Evolutionary conservation across 164 flowering plant species (phyloP), one percentile per base, ranked within the genome.

Genomic region (Vitis cinerea): DNA sequence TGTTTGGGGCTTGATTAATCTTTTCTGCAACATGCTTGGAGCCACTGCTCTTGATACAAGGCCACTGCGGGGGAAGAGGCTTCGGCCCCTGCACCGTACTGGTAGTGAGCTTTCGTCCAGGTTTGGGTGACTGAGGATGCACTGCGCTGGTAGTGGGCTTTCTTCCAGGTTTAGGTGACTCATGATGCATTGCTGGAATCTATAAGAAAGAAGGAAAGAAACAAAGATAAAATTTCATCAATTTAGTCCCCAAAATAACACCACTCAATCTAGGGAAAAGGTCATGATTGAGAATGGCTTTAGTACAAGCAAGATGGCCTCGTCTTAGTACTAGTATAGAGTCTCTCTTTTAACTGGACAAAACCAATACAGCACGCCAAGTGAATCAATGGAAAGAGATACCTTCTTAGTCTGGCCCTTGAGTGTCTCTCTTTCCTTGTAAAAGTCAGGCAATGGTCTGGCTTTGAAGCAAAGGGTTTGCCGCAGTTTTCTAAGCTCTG

Each of bases 381-480:
- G 12, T 31, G 5, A 44, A 0, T 11, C 37, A 61, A 53, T 53
- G 50, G 19, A n/a, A 11, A 65, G 12, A 63, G 10, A 44, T 72
- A 82, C 84, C 83, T 80, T 75, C 44, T 78, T 68, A 9, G 37
- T 64, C 69, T 75, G 77, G 50, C 54, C 23, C 9, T 66, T 73
- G 59, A 72, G 49, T 65, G 68, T 31, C 69, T 72, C 67, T 73
- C 83, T 79, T 66, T 84, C 83, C 71, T 74, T 82, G 61, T 86
- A 84, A 30, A 86, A 88, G 27, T 79, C 68, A n/a, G 90, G 92
- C 57, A 84, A 73, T 23, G 90, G 90, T 48, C 86, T 80, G 67
- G 92, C 92, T 73, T 80, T 86, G 76, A 88, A 88, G 78, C 90
- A 86, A 37, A 86, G 73, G 69, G 70, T 77, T 68, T 77, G 83